These are phyloP conservation scores for Fusarium protoensiforme DNA, from an alignment of 2,329 filamentous ascomycete species.

Conservation along the genomic window DNA sequence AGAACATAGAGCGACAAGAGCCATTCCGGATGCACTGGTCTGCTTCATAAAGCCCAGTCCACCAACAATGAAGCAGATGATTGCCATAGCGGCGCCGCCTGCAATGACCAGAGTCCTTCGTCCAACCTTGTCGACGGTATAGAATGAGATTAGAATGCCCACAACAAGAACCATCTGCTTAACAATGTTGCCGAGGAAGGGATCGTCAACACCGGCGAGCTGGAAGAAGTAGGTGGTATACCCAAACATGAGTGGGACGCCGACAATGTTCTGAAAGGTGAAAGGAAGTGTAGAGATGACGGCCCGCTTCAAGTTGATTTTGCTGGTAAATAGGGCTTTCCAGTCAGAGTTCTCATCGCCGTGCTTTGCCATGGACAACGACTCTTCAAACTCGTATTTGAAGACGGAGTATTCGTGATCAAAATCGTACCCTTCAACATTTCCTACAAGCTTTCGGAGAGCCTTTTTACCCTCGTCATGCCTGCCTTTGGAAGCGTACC, in stretches of 20 bases:
- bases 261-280: conserved; percentile 35
- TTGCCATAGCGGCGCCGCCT: not conserved
- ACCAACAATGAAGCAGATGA: not conserved
- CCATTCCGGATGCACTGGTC: not conserved
- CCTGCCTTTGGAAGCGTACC: conserved; percentile 9
- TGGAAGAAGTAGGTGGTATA: conserved; percentile 41
- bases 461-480: conserved; percentile 30
- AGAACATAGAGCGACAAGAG: not conserved
- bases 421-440: conserved; percentile 20
- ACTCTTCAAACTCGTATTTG: conserved; percentile 26
- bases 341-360: not conserved
- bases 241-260: conserved; percentile 35
- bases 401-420: conserved; percentile 36
- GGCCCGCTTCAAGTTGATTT: conserved; percentile 29
- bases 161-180: conserved; percentile 17
- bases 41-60: not conserved
- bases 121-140: conserved; percentile 28
- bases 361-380: conserved; percentile 3
- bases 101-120: not conserved
- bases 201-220: conserved; percentile 32
- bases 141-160: conserved; percentile 7
- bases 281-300: conserved; percentile 36
- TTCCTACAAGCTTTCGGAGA: conserved; percentile 8
- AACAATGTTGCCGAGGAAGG: conserved; percentile 33
- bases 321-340: conserved; percentile 20